These are phyloP conservation scores for Cicer arietinum DNA, from an alignment of 306 rosid species.

Conservation along the genomic window DNA sequence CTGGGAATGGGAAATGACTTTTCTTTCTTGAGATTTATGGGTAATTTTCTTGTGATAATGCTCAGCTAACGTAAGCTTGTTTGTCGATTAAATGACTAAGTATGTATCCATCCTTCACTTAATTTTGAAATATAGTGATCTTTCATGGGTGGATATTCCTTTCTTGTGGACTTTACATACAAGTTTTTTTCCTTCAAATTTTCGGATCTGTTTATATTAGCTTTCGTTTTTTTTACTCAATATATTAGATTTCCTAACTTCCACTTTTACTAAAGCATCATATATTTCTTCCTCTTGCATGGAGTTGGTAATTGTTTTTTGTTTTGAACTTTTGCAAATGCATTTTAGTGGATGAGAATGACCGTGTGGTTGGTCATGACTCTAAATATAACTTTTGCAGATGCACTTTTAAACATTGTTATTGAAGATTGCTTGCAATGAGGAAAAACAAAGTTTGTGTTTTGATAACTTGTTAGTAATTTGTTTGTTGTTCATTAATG, in stretches of 20 bases:
- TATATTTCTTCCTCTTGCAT: conserved; percentile 34
- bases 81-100: too few relatives aligned
- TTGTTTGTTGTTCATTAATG: too few relatives aligned
- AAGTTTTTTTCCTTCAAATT: not conserved
- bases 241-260: conserved; percentile 4
- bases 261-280: not conserved
- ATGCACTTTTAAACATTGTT: too few relatives aligned
- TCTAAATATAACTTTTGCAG: conserved; percentile 70
- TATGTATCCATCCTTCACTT: not conserved
- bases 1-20: not conserved
- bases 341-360: conserved; percentile 98
- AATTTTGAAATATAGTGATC: not conserved
- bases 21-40: conserved; percentile 14
- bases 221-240: too few relatives aligned
- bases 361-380: conserved; percentile 88
- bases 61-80: not conserved
- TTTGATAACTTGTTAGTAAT: too few relatives aligned
- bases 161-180: not conserved
- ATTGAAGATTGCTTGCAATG: too few relatives aligned
- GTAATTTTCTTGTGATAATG: conserved; percentile 8
- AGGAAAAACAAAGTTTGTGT: too few relatives aligned
- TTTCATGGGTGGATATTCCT: not conserved
- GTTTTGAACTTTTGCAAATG: conserved; percentile 64
- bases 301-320: conserved; percentile 30
- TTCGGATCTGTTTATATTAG: not conserved